Conservation (phyloP, 495 filamentous ascomycete species). For the Xylaria acuta region DNA sequence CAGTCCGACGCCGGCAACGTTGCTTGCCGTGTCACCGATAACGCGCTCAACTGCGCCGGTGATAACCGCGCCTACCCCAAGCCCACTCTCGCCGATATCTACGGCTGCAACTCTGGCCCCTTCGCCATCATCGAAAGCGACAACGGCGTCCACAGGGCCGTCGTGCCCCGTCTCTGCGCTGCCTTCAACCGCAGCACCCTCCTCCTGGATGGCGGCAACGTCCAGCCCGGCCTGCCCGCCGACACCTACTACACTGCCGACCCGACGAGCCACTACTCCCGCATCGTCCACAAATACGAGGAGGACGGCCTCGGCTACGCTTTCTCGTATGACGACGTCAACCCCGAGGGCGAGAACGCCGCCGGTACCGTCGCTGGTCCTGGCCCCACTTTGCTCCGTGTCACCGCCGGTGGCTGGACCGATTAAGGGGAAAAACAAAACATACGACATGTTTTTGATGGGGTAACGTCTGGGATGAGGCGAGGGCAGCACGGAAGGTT, state of each 20-base stretch:
- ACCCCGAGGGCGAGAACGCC: slow-evolving; percentile 45
- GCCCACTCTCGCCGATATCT: slow-evolving; percentile 51
- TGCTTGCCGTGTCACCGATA: slow-evolving; percentile 43
- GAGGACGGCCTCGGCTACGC: slow-evolving; percentile 53
- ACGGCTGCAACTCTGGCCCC: slow-evolving; percentile 55
- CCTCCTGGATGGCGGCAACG: slow-evolving; percentile 46
- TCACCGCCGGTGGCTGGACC: slow-evolving; percentile 40
- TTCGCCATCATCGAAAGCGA: slow-evolving; percentile 45
- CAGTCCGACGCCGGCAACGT: slow-evolving; percentile 47
- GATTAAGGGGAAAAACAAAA: not conserved
- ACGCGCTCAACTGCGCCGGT: slow-evolving; percentile 44
- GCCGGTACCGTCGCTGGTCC: slow-evolving; percentile 44
- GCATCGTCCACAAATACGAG: slow-evolving; percentile 53
- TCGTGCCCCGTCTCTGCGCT: slow-evolving; percentile 53
- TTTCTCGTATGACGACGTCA: slow-evolving; percentile 59
- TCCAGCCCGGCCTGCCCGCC: slow-evolving; percentile 42
- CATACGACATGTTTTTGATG: not conserved
- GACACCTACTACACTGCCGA: slow-evolving; percentile 41
- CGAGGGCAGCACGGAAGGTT: not conserved
- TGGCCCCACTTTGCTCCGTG: slow-evolving; percentile 34
- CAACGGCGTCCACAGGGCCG: slow-evolving; percentile 47
- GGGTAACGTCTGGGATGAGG: not conserved
- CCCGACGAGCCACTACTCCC: slow-evolving; percentile 52
- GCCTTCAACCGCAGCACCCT: slow-evolving; percentile 53
- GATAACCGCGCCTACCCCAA: slow-evolving; percentile 51